Evolutionary conservation across 73 alveolate species (phyloP), one percentile per base, ranked within the genome.

Genomic region (Blepharisma stoltei): DNA sequence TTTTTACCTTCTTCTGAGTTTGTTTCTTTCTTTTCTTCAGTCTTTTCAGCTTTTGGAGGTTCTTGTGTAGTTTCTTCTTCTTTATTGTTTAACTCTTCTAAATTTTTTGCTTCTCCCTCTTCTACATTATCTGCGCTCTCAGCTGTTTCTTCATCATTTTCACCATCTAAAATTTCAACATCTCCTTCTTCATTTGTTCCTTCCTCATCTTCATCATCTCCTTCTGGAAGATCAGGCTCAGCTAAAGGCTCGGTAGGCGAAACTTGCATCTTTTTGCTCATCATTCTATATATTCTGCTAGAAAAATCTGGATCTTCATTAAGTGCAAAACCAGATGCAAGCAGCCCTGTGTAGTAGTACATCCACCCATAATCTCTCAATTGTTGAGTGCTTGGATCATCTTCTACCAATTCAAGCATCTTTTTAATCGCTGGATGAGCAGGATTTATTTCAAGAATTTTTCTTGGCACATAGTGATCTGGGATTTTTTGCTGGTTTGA

Each of bases 371-470:
- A 70, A 47, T 78, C 91, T 27, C 67, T 79, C 20, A 77, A 77
- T 25, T 89, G 90, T 8, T 75, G 87, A 1, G 86, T 49, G 20
- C 84, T 43, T 32, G 41, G 41, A 32, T 32, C 41, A 6, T 70
- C 77, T 81, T 88, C 88, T 7, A 88, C 87, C 50, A 73, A 68
- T 67, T 49, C 71, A 7, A 88, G 78, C 20, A 93, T 83, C 45
- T 86, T 86, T 86, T 88, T 90, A 52, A 93, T 89, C 6, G 88
- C 87, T 60, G 98, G 98, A 78, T 93, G 98, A 60, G 92, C 84
- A 9, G 98, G 98, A 85, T 93, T 93, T 52, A 93, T 78, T 67
- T 93, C 98, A 73, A 93, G 78, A 46, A 95, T 92, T 84, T 90
- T 93, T 90, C 88, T 93, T 21, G 96, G 97, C 21, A 85, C 78